Base-by-base conservation (phyloP, 2,329 filamentous ascomycete genomes). In the Elsinoe necatrix region DNA sequence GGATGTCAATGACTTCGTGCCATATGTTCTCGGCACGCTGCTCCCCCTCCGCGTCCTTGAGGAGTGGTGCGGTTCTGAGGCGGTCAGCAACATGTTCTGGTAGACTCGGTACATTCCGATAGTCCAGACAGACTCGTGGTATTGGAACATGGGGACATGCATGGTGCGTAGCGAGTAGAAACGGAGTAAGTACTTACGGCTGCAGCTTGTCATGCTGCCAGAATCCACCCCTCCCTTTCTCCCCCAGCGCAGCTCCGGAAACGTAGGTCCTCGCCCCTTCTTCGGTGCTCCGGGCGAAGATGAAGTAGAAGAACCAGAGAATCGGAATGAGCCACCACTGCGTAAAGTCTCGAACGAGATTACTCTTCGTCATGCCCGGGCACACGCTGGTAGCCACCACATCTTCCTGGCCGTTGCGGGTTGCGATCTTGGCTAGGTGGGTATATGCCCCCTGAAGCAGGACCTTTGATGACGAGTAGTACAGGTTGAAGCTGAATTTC, bases 351-450 rank as follows among this genome's bases (percentile, higher is more conserved):
- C 69, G 63, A 0, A 61, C 67, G 12, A 72, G 61, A 14, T 67
- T 58, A 3, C 66, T 67, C 8, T 60, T 60, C 12, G 68, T 68
- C 35, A 60, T 42, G 7, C 69, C 69, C 6, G 68, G 69, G 54
- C 68, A 71, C 5, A 69, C 60, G n/a, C 68, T 69, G 34, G 67
- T 69, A 23, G 71, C 65, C 56, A 70, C 64, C 8, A 69, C 67
- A 23, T 70, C 64, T 25, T 65, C 57, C 12, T 64, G 57, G n/a
- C 51, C 39, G 39, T 42, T 23, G 60, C 60, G n/a, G 12, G 16
- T 20, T 1, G 68, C 67, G 11, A 58, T 50, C 16, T 16, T 25
- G 12, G 8, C 18, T 21, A 72, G 63, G 35, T 61, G 63, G 16
- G 61, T 61, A 6, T 67, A 60, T 2, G 64, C 66, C 57, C 65